These are phyloP conservation scores for Gentiana straminea DNA, from an alignment of 257 asterid species.

Conservation along the genomic window DNA sequence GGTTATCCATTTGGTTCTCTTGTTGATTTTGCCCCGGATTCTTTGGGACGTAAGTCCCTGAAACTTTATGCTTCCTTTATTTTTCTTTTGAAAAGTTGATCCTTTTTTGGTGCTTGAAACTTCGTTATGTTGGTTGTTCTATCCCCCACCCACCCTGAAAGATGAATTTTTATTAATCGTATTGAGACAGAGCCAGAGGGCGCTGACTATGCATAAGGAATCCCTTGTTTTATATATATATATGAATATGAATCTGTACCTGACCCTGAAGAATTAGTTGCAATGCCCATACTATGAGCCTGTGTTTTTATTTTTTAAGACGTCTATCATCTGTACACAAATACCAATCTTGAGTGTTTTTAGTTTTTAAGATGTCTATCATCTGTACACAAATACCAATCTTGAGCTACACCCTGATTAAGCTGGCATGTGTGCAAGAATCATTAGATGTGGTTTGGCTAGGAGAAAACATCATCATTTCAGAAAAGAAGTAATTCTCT, in stretches of 20 bases:
- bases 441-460: no score
- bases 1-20: constrained; percentile 99
- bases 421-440: no score
- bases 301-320: no score
- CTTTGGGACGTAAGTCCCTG: constrained; percentile 51
- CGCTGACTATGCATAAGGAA: no score
- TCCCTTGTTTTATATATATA: no score
- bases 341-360: no score
- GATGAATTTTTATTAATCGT: neutral
- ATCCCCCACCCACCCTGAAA: neutral
- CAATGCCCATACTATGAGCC: neutral
- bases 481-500: no score
- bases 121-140: neutral
- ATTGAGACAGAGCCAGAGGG: neutral
- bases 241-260: neutral
- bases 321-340: neutral
- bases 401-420: no score
- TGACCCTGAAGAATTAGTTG: neutral
- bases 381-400: no score
- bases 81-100: neutral
- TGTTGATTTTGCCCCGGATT: constrained; percentile 92
- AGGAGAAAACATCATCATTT: no score
- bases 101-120: neutral
- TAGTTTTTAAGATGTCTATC: no score
- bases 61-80: constrained; percentile 1